Conservation (phyloP, 768 basidiomycete species). For the Amanita exitialis region DNA sequence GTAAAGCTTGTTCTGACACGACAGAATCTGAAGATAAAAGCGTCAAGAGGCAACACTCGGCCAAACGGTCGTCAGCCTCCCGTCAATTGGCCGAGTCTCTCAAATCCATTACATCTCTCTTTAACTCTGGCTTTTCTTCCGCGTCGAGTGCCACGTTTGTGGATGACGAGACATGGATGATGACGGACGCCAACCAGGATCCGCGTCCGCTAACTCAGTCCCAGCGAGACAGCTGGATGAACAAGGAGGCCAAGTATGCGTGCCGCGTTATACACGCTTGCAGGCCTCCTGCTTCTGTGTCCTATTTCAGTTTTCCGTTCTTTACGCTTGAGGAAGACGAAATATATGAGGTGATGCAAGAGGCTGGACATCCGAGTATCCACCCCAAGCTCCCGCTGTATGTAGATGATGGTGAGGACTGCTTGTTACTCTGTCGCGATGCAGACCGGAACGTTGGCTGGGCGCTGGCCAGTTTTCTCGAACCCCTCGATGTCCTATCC, state of each 20-base stretch:
- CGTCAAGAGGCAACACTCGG: conserved; percentile 5
- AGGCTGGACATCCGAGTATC: conserved; percentile 69
- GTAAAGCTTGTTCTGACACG: not conserved
- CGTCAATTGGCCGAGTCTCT: conserved; percentile 6
- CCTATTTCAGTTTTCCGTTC: conserved; percentile 71
- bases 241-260: conserved; percentile 46
- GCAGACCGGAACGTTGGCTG: conserved; percentile 51
- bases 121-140: conserved; percentile 4
- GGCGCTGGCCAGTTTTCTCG: conserved; percentile 75
- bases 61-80: conserved; percentile 7
- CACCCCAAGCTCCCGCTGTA: conserved; percentile 67
- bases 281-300: conserved; percentile 48
- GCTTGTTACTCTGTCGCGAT: conserved; percentile 64
- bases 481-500: conserved; percentile 33
- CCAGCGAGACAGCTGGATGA: conserved; percentile 32
- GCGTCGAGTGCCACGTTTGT: not conserved
- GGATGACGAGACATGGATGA: conserved; percentile 3
- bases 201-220: conserved; percentile 17
- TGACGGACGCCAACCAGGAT: conserved; percentile 13
- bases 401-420: conserved; percentile 72
- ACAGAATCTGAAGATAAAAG: not conserved
- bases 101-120: conserved; percentile 6
- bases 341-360: conserved; percentile 57
- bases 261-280: conserved; percentile 65
- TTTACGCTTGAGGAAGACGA: conserved; percentile 58